Conservation (phyloP, 768 basidiomycete genomes). For the Amanita brunnescens region DNA sequence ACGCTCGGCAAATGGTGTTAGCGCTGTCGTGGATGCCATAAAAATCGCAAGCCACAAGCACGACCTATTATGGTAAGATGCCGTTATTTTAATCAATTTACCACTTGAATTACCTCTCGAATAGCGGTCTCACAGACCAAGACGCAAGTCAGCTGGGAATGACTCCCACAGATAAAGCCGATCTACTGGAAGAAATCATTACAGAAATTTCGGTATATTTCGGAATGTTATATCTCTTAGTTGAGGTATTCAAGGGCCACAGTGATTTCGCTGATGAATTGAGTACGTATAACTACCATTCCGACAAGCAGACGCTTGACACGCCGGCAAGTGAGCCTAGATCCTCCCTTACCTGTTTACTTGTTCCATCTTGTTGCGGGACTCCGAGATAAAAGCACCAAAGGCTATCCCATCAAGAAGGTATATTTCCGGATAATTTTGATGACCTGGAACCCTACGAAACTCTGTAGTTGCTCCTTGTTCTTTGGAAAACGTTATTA, state of each 20-base stretch:
- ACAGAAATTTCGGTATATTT: conserved; percentile 91
- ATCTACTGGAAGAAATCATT: conserved; percentile 82
- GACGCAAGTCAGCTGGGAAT: conserved; percentile 69
- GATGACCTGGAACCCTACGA: not conserved
- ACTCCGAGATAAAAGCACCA: conserved; percentile 86
- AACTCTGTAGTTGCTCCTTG: conserved; percentile 63
- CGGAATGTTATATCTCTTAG: conserved; percentile 90
- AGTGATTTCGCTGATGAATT: conserved; percentile 95
- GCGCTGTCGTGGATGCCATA: conserved; percentile 76
- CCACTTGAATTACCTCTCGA: conserved; percentile 1
- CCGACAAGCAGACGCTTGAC: not conserved
- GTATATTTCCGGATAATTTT: conserved; percentile 25
- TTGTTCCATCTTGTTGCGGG: conserved; percentile 86
- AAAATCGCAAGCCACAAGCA: conserved; percentile 86
- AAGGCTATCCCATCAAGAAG: conserved; percentile 97
- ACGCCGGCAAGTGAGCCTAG: conserved; percentile 70
- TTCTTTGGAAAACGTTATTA: conserved; percentile 91
- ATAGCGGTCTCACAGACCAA: conserved; percentile 65
- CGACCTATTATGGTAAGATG: conserved; percentile 63
- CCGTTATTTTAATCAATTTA: not conserved
- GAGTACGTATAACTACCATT: conserved; percentile 47
- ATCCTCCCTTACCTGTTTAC: conserved; percentile 90
- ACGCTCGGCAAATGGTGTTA: conserved; percentile 74
- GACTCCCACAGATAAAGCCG: conserved; percentile 58
- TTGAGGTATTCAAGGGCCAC: conserved; percentile 89